Evolutionary conservation across 352 stramenopile genomes (phyloP), one percentile per base, ranked within the genome.

Genomic region (Globisporangium paroecandrum): DNA sequence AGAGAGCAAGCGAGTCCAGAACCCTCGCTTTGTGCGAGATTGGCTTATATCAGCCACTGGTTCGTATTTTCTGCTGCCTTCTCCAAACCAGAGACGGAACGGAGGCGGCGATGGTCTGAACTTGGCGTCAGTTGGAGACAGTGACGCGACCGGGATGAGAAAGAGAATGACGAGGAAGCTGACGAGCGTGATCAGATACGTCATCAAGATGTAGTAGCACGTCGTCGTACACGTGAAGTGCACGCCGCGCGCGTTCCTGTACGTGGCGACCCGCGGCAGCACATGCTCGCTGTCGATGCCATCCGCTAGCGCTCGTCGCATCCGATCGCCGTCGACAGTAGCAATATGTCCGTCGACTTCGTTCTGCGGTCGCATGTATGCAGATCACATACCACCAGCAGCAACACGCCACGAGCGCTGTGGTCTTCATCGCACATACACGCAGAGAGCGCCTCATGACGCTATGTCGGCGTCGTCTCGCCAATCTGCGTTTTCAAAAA

Each of bases 241-340:
- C 32, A 81, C 78, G 10, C 85, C 85, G 58, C 89, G 89, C 20
- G 65, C 82, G 68, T 85, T 90, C 29, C 77, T 78, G 34, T 88
- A 89, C 43, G 81, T 89, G 12, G 49, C 67, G 10, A 77, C 68
- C 2, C 71, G 61, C 22, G 75, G 54, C 22, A 25, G n/a, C 43
- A 70, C 10, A 22, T 29, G 20, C 13, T 32, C 13, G 46, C 36
- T 43, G 41, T 59, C 32, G 49, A 64, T 65, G 58, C 47, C 57
- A 34, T 47, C 55, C 6, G 18, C 10, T 34, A 61, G 55, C 8
- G 3, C 55, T 46, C 55, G 32, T 27, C 29, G 29, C 20, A 9
- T 46, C 55, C 4, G 24, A 22, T 22, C 12, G 20, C 18, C n/a
- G 15, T 15, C 15, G 5, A 7, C 5, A 6, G 54, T 22, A n/a